Evolutionary conservation across 2,329 filamentous ascomycete species (phyloP).

Genomic region (Kalaharituber pfeilii): DNA sequence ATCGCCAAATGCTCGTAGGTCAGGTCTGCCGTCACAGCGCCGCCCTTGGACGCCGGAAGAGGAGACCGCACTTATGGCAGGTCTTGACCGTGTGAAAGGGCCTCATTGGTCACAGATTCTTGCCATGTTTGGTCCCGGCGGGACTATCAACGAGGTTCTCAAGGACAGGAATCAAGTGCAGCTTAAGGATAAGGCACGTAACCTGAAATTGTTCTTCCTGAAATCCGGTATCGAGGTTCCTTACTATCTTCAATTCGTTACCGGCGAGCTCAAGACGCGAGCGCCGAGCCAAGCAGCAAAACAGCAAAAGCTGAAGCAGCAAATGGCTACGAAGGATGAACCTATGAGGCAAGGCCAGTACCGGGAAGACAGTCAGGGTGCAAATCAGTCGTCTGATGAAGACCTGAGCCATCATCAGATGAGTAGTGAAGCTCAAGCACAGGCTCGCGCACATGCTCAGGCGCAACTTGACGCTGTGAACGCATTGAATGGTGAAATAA

Average conservation of each 20-base stretch:
- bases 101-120: conserved; percentile 90
- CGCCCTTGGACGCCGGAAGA: conserved; percentile 79
- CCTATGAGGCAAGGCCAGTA: conserved; percentile 8
- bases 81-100: conserved; percentile 72
- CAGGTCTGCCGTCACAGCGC: conserved; percentile 40
- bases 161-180: conserved; percentile 85
- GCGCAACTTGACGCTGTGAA: conserved; percentile 13
- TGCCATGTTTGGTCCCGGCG: conserved; percentile 62
- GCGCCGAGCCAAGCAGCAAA: conserved; percentile 57
- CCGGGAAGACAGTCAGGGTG: not conserved
- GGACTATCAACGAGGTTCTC: conserved; percentile 62
- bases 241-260: conserved; percentile 71
- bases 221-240: conserved; percentile 86
- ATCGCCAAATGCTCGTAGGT: conserved; percentile 36
- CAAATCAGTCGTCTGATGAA: not conserved
- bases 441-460: conserved; percentile 14
- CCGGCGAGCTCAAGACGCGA: conserved; percentile 72
- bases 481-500: conserved; percentile 4
- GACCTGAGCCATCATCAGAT: conserved; percentile 2
- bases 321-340: conserved; percentile 9
- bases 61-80: conserved; percentile 76
- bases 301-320: conserved; percentile 28
- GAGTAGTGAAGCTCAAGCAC: conserved; percentile 14
- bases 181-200: conserved; percentile 79
- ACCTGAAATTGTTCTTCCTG: conserved; percentile 77